Conservation (phyloP, 768 basidiomycete species). For the Suillus luteus region DNA sequence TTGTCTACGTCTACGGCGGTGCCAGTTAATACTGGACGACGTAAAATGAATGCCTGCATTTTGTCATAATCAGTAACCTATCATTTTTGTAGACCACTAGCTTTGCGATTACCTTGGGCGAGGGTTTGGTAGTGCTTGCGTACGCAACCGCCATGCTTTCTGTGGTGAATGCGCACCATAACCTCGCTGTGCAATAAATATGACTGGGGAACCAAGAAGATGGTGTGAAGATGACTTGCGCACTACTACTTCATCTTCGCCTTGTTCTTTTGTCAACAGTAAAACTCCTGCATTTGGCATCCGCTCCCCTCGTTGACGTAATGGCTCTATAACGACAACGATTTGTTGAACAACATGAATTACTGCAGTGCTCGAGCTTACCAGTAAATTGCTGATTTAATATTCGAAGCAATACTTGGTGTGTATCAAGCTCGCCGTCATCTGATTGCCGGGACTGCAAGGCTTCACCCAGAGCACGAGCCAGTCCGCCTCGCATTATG, state of each 20-base stretch:
- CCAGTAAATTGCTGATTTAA: slow-evolving; percentile 54
- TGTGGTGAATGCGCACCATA: slow-evolving; percentile 87
- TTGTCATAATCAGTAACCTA: slow-evolving; percentile 4
- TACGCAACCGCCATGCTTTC: slow-evolving; percentile 81
- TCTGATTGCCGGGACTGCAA: slow-evolving; percentile 28
- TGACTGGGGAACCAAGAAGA: slow-evolving; percentile 1
- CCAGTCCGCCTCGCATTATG: slow-evolving; percentile 59
- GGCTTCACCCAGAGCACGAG: slow-evolving; percentile 53
- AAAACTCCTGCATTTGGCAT: slow-evolving; percentile 64
- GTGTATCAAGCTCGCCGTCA: slow-evolving; percentile 48
- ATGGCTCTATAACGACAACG: slow-evolving; percentile 34
- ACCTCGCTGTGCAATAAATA: slow-evolving; percentile 45
- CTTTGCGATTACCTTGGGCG: slow-evolving; percentile 53
- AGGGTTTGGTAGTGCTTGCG: slow-evolving; percentile 51
- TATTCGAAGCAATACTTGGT: slow-evolving; percentile 49
- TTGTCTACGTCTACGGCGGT: slow-evolving; percentile 18
- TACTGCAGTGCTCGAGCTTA: slow-evolving; percentile 30
- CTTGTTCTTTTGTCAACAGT: slow-evolving; percentile 53
- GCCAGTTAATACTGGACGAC: slow-evolving; percentile 23
- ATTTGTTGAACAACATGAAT: neutral
- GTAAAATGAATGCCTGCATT: slow-evolving; percentile 38
- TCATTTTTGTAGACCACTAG: slow-evolving; percentile 4
- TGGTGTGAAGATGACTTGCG: slow-evolving; percentile 26
- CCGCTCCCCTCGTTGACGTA: slow-evolving; percentile 39
- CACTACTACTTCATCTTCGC: slow-evolving; percentile 26